Evolutionary conservation across 169 alveolate species (phyloP), one percentile per base, ranked within the genome.

Genomic region (Plasmodium cynomolgi): DNA sequence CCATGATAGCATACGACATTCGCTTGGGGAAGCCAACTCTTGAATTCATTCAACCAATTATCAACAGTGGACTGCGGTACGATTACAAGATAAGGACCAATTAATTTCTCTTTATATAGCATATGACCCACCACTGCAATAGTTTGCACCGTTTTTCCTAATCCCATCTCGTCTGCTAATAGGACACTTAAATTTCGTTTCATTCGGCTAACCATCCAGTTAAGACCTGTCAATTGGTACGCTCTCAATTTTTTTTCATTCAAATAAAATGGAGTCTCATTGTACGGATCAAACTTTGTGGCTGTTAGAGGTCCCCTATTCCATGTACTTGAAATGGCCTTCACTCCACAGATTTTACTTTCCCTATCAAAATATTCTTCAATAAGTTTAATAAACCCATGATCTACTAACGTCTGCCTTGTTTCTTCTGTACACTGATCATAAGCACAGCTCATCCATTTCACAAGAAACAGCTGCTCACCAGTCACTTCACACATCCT

Each of bases 21-120:
- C 31, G 98, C 98, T 77, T 97, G 98, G 3, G 99, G 99, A 47
- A 98, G 95, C 99, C 99, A 98, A 58, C 92, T 91, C 85, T 97
- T 97, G 93, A 98, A 98, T 84, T 98, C 99, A 75, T 99, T 95
- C 93, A 98, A 83, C 99, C 99, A 99, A 95, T 98, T 98, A 71
- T 99, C 99, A 81, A 98, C 97, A n/a, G 99, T 98, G 34, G 99
- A 97, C 88, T 98, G 99, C 2, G 99, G 99, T 3, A 97, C 99
- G n/a, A 99, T 97, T 20, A 99, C 97, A 91, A 99, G 96, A 86
- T 97, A 97, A 1, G 99, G 99, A 7, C 99, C 99, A 41, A 97
- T 92, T 34, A 98, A 91, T 31, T 96, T 93, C 82, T 98, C 99
- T 93, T 91, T 94, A 83, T 96, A 97, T 86, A 97, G 83, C 96